Base-by-base conservation (phyloP, 2,329 filamentous ascomycete species). In the Diatrype stigma region DNA sequence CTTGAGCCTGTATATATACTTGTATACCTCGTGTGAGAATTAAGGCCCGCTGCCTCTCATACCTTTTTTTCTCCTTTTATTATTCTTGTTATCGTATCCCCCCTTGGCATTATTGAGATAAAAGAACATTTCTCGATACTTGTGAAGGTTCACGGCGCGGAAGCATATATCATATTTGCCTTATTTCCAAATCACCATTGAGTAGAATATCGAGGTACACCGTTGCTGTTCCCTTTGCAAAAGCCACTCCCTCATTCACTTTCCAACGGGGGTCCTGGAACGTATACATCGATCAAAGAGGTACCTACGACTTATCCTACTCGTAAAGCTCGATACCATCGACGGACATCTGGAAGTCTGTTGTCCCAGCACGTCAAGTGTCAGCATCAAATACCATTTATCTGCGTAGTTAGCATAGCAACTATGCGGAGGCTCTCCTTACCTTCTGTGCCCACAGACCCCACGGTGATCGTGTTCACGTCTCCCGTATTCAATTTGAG, bases 401-500 rank as follows among this genome's bases (percentile, higher is more conserved):
- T 14, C 4, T 45, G 50, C 30, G 47, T 23, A 12, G 48, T 6
- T 10, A n/a, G 16, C 30, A 6, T 49, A 14, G n/a, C n/a, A n/a
- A n/a, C n/a, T n/a, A n/a, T n/a, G n/a, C n/a, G n/a, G n/a, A 34
- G 7, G 14, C 26, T 26, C 16, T 28, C 50, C 61, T 37, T 61
- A 66, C 63, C 60, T 46, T 58, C 50, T 10, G 54, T 49, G 3
- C 68, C 68, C n/a, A 53, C 55, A 6, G 63, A 64, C 7, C 69
- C 69, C 46, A 72, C 63, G 5, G 51, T 62, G 44, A 72, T 67
- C 4, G 61, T 70, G 48, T 71, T 71, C n/a, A 53, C 59, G 42
- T 66, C 62, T 1, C 64, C 69, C 6, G 45, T 48, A 46, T 56
- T 56, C 17, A 70, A 53, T 17, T 51, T 57, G 22, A 72, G 53